Evolutionary conservation across 2,329 filamentous ascomycete species (phyloP).

Genomic region (Neospermospora avenae): DNA sequence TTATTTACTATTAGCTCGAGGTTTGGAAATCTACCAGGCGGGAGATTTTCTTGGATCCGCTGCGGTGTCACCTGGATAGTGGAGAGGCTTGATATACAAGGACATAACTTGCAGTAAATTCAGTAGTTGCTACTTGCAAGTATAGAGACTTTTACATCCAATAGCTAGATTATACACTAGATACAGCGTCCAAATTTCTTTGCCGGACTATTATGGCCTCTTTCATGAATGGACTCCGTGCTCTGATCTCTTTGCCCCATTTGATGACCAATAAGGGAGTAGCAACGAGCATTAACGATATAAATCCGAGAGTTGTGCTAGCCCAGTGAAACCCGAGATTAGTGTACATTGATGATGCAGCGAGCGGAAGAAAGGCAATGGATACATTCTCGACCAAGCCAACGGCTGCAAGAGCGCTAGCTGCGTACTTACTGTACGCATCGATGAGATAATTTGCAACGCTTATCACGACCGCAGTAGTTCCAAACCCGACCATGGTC

Average conservation of each 20-base stretch:
- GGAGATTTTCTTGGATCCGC: background rate
- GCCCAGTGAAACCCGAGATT: constrained; percentile 44
- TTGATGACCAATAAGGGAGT: constrained; percentile 39
- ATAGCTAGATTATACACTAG: background rate
- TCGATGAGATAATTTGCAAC: constrained; percentile 58
- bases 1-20: constrained; percentile 4
- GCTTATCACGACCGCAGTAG: constrained; percentile 54
- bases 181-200: background rate
- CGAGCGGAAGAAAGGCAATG: constrained; percentile 44
- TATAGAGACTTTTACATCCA: too few relatives aligned
- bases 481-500: constrained; percentile 46
- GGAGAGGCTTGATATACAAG: too few relatives aligned
- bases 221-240: constrained; percentile 39
- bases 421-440: constrained; percentile 52
- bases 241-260: constrained; percentile 41
- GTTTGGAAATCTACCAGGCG: constrained; percentile 9
- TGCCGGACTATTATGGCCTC: constrained; percentile 15
- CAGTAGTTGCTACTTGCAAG: too few relatives aligned
- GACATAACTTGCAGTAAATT: too few relatives aligned
- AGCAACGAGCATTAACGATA: constrained; percentile 31
- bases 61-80: too few relatives aligned
- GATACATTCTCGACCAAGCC: constrained; percentile 42
- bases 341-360: constrained; percentile 32
- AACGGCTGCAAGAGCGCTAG: constrained; percentile 53
- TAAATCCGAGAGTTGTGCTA: constrained; percentile 41